These are phyloP conservation scores for Athelia sp. DNA, from an alignment of 1,284 basidiomycete species.

Conservation along the genomic window DNA sequence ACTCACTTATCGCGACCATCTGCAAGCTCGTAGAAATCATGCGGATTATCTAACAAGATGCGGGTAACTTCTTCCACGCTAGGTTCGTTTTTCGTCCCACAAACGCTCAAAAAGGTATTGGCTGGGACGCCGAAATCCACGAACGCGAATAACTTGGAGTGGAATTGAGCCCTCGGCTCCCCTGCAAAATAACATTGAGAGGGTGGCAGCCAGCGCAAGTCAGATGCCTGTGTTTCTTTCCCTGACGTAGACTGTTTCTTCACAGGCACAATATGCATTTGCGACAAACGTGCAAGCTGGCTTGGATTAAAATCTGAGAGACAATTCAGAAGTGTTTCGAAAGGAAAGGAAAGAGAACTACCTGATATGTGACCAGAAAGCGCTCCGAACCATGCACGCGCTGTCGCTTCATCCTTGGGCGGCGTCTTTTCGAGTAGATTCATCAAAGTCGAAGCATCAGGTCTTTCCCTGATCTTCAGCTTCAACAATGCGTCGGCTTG, in stretches of 20 bases:
- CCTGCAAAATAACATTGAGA: slow-evolving; percentile 67
- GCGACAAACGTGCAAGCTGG: slow-evolving; percentile 46
- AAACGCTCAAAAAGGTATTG: slow-evolving; percentile 81
- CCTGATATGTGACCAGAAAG: slow-evolving; percentile 73
- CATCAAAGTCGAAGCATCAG: slow-evolving; percentile 64
- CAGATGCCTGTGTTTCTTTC: slow-evolving; percentile 21
- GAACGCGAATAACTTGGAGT: slow-evolving; percentile 80
- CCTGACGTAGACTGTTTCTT: slow-evolving; percentile 14
- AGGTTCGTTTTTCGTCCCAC: slow-evolving; percentile 87
- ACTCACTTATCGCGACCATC: slow-evolving; percentile 60
- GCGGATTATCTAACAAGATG: slow-evolving; percentile 62
- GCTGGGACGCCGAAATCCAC: slow-evolving; percentile 85
- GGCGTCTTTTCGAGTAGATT: slow-evolving; percentile 58
- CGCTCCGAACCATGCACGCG: slow-evolving; percentile 71
- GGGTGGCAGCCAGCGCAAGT: slow-evolving; percentile 49
- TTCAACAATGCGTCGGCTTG: slow-evolving; percentile 61
- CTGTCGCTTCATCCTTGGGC: slow-evolving; percentile 52
- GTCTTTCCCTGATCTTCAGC: slow-evolving; percentile 74
- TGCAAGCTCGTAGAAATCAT: slow-evolving; percentile 64
- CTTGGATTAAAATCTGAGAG: slow-evolving; percentile 43
- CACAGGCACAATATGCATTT: slow-evolving; percentile 52
- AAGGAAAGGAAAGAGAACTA: slow-evolving; percentile 22
- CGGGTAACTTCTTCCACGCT: slow-evolving; percentile 76
- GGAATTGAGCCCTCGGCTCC: slow-evolving; percentile 47
- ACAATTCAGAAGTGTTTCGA: not conserved